Conservation (phyloP, 2,329 filamentous ascomycete species). For the Cryphonectria parasitica region DNA sequence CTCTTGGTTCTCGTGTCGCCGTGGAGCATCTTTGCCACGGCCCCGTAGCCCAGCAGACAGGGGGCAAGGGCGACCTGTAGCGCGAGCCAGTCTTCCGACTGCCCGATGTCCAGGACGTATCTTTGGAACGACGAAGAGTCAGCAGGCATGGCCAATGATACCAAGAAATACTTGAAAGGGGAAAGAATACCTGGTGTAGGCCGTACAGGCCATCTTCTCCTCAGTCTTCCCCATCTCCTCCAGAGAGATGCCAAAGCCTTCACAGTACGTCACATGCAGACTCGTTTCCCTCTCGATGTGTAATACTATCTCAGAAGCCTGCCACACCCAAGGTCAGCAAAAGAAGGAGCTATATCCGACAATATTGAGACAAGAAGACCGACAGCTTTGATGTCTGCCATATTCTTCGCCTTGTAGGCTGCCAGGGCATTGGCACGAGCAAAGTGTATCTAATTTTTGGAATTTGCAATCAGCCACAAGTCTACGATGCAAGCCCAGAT, state of each 20-base stretch:
- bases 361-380: conserved; percentile 33
- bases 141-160: conserved; percentile 12
- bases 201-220: conserved; percentile 57
- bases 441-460: conserved; percentile 70
- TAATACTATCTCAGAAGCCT: conserved; percentile 63
- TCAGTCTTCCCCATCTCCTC: conserved; percentile 72
- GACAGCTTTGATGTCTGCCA: conserved; percentile 74
- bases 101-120: conserved; percentile 87
- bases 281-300: conserved; percentile 81
- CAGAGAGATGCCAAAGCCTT: conserved; percentile 75
- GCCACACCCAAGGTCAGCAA: background rate
- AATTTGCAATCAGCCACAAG: conserved; percentile 5
- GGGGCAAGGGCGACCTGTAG: conserved; percentile 84
- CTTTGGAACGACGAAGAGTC: conserved; percentile 37
- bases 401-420: conserved; percentile 78
- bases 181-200: conserved; percentile 56
- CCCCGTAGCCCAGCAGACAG: conserved; percentile 87
- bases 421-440: conserved; percentile 83
- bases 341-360: background rate
- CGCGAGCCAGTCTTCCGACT: conserved; percentile 85
- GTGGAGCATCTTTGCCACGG: conserved; percentile 73
- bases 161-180: too few species aligned
- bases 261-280: conserved; percentile 82
- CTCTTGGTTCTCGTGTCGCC: conserved; percentile 63
- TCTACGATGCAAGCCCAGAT: background rate